phyloP scores from a whole-genome alignment of 1,139 yeast genomes.

The Suhomyces ambrosiae region DNA sequence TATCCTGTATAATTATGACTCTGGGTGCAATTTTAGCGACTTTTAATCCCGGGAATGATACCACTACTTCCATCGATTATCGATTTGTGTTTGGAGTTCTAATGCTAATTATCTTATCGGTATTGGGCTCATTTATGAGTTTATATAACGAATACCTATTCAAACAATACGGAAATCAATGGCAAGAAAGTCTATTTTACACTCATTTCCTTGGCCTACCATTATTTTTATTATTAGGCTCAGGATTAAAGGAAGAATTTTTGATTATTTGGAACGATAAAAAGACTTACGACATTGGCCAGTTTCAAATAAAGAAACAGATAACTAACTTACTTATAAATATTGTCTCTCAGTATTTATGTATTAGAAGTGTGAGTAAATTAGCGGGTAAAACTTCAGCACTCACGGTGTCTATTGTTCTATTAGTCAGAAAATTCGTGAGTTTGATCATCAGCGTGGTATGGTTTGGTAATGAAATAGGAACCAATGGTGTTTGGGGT shows the following conservation, averaged over 20 bases:
- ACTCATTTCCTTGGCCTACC: conserved; percentile 62
- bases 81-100: conserved; percentile 44
- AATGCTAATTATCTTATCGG: conserved; percentile 48
- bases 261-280: conserved; percentile 15
- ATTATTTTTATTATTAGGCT: conserved; percentile 43
- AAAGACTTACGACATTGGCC: neutral
- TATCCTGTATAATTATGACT: conserved; percentile 55
- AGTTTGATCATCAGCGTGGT: conserved; percentile 58
- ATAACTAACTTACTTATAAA: conserved; percentile 40
- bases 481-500: conserved; percentile 46
- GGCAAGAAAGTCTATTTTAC: conserved; percentile 69
- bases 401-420: conserved; percentile 59
- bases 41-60: conserved; percentile 17
- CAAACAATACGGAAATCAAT: conserved; percentile 53
- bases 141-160: conserved; percentile 56
- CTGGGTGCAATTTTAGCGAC: conserved; percentile 60
- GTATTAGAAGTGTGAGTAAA: conserved; percentile 68
- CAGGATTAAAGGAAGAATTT: conserved; percentile 20
- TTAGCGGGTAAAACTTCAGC: conserved; percentile 61
- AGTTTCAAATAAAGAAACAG: conserved; percentile 12
- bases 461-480: conserved; percentile 48
- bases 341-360: conserved; percentile 61
- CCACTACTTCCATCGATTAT: conserved; percentile 8
- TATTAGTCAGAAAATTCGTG: conserved; percentile 60
- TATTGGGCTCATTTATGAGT: conserved; percentile 57